Conservation (phyloP, 164 flowering plant genomes). For the Echeveria elegans region DNA sequence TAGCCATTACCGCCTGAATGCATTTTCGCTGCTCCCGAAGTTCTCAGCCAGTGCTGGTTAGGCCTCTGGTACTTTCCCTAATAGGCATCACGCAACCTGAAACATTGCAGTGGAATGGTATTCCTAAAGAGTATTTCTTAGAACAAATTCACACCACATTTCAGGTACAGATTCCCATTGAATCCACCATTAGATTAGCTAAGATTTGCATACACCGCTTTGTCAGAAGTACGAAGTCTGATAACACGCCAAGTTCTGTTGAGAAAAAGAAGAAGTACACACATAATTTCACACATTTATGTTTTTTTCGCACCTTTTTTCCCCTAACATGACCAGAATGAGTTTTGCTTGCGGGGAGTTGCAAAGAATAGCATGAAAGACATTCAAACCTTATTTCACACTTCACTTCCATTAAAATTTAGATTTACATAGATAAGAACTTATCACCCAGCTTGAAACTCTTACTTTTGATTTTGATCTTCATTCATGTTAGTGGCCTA, state of each 20-base stretch:
- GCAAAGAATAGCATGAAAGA: no score
- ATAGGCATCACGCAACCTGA: not conserved
- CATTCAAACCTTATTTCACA: no score
- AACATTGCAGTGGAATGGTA: not conserved
- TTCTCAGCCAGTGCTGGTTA: not conserved
- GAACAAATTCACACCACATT: not conserved
- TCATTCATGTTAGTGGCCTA: not conserved
- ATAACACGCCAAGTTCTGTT: not conserved
- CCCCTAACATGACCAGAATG: conserved; percentile 8
- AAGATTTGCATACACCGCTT: not conserved
- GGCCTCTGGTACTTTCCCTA: not conserved
- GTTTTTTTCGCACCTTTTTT: conserved; percentile 17
- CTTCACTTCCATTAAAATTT: not conserved
- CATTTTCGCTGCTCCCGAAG: not conserved
- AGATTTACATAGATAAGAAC: not conserved
- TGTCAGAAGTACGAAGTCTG: not conserved
- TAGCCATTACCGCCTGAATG: not conserved
- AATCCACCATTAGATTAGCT: not conserved
- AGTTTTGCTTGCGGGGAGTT: conserved; percentile 37
- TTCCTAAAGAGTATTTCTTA: not conserved
- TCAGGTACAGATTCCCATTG: not conserved
- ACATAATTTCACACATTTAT: conserved; percentile 10
- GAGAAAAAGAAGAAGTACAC: not conserved
- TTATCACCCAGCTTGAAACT: not conserved
- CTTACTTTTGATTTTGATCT: conserved; percentile 1